Conservation (phyloP, 331 rosid species). For the Pyracantha coccinea region DNA sequence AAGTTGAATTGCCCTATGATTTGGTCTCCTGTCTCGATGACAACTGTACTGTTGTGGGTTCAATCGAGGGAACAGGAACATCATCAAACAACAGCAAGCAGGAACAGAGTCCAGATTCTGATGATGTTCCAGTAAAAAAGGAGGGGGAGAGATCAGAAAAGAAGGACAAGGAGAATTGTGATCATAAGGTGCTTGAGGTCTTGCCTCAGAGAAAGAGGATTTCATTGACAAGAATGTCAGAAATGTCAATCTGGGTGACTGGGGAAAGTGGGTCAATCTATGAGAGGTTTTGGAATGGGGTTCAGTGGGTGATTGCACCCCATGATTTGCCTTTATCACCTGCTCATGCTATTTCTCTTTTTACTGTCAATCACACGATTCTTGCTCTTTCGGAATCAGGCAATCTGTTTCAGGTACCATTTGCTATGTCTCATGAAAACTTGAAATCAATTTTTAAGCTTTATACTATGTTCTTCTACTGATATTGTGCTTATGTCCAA, state of each 20-base stretch:
- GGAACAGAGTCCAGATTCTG: conserved; percentile 15
- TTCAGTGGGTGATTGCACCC: conserved; percentile 86
- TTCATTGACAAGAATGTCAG: conserved; percentile 75
- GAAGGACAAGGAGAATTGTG: conserved; percentile 5
- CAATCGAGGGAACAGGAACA: conserved; percentile 10
- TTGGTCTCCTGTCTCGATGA: conserved; percentile 46
- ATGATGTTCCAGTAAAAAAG: conserved; percentile 22
- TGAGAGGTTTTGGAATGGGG: conserved; percentile 97
- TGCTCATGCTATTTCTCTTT: conserved; percentile 55
- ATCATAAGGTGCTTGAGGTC: conserved; percentile 12
- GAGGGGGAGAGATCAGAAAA: neutral
- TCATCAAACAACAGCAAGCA: conserved; percentile 1
- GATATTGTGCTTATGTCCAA: neutral
- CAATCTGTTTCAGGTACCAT: conserved; percentile 58
- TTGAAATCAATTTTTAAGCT: neutral
- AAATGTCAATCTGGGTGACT: conserved; percentile 70
- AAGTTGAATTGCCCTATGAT: conserved; percentile 71
- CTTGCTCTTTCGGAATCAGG: conserved; percentile 85
- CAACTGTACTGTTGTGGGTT: conserved; percentile 34
- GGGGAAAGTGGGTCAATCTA: conserved; percentile 86
- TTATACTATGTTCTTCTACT: neutral
- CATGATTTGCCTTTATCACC: conserved; percentile 65
- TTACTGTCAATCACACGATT: conserved; percentile 54
- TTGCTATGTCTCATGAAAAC: neutral
- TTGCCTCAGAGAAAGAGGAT: conserved; percentile 62